These are phyloP conservation scores for Cylindrotheca fusiformis DNA, from an alignment of 108 stramenopile species.

Conservation along the genomic window DNA sequence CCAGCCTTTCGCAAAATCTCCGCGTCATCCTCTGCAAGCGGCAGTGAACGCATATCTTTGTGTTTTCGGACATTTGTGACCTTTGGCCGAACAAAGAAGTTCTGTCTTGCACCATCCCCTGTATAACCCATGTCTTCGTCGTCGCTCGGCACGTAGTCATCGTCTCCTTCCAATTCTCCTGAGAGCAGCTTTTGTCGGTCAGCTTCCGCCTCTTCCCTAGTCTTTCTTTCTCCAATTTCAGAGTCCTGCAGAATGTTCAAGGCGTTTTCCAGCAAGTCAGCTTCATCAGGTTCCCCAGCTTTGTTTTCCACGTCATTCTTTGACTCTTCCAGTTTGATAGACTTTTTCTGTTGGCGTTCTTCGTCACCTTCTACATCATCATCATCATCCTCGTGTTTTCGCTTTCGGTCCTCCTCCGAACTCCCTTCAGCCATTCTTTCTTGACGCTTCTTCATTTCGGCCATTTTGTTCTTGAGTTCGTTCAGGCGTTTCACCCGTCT, in stretches of 20 bases:
- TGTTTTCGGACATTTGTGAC: constrained; percentile 9
- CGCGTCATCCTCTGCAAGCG: constrained; percentile 54
- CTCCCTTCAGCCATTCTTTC: constrained; percentile 33
- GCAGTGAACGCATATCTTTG: constrained; percentile 39
- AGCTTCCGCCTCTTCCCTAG: constrained; percentile 82
- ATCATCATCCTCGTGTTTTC: constrained; percentile 22
- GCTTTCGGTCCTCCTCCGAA: constrained; percentile 20
- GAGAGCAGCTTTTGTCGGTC: constrained; percentile 72
- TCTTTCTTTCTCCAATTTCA: constrained; percentile 59
- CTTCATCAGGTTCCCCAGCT: constrained; percentile 37
- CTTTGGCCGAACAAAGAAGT: constrained; percentile 15
- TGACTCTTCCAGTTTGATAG: too few species aligned
- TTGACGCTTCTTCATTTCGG: constrained; percentile 69
- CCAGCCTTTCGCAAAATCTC: constrained; percentile 67
- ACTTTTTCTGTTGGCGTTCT: too few species aligned
- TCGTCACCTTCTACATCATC: too few species aligned
- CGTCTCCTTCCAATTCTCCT: constrained; percentile 50
- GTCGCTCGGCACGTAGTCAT: constrained; percentile 36
- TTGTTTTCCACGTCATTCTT: too few species aligned
- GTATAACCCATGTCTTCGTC: constrained; percentile 57
- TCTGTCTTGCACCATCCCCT: constrained; percentile 24
- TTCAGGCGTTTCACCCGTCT: constrained; percentile 53
- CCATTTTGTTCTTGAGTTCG: constrained; percentile 78
- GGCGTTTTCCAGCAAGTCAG: constrained; percentile 69
- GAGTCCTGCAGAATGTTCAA: constrained; percentile 56